Base-by-base conservation (phyloP, 2,329 filamentous ascomycete genomes). In the Hypocreales sp. region DNA sequence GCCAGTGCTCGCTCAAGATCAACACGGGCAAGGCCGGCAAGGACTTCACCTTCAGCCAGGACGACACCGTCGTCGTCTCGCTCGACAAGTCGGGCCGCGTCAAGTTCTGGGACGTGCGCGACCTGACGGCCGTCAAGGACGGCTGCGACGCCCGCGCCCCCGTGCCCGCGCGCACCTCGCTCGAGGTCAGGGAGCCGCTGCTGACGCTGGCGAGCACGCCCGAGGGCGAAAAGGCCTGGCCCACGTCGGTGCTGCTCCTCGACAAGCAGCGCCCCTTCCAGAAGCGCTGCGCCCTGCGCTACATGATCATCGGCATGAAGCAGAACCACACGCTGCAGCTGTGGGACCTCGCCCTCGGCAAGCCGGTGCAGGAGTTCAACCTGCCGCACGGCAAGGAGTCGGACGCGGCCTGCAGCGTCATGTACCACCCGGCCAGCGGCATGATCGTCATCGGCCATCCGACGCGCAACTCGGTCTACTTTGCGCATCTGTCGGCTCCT, bases 241-340 rank as follows among this genome's bases (percentile, higher is more conserved):
- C 92, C 6, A 95, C 87, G 3, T 95, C 90, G 15, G 82, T 98
- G 32, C 69, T 93, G 50, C 79, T 98, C 53, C 74, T 98, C 41
- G 90, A 98, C 58, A 98, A 95, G 64, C 74, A 86, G 54, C 80
- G 86, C 36, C 84, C 90, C 24, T 94, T 92, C 55, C 72, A 77
- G 57, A 93, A 90, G 58, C 78, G 80, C 33, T 79, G 80, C 45
- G 86, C 92, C 25, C 65, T 94, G 36, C 75, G 90, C 35, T 98
- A 98, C 59, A 78, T 98, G 60, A 77, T 98, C 48, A 82, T 98
- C 35, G 90, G 90, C 43, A 83, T 95, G 72, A 94, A 95, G 61
- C 90, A 98, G 54, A 98, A 98, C 55, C 90, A 98, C 58, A 92
- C 87, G 30, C 72, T 98, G 35, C 92, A 98, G 61, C 72, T 98